Conservation (phyloP, 306 rosid genomes). For the Lathyrus sativus region DNA sequence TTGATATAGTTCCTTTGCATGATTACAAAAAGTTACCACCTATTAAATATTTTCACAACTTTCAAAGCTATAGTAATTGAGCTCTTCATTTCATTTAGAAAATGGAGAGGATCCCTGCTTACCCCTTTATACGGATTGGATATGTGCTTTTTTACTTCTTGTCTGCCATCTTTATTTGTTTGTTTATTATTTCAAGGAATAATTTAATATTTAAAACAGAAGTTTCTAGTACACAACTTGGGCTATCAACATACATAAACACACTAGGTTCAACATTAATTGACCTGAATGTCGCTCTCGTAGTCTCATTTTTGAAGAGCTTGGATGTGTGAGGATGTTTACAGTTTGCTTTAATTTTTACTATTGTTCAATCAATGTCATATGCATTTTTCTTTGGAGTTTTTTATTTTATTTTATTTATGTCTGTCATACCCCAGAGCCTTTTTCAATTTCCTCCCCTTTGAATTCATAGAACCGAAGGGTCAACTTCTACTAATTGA, state of each 20-base stretch:
- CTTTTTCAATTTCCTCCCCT: conserved; percentile 27
- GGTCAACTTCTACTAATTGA: no score
- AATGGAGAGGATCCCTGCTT: neutral
- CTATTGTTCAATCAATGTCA: conserved; percentile 14
- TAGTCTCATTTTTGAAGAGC: conserved; percentile 18
- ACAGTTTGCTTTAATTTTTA: conserved; percentile 18
- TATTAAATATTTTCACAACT: conserved; percentile 1
- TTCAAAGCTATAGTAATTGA: neutral
- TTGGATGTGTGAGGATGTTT: neutral
- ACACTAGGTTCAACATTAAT: conserved; percentile 22
- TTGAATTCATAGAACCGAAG: conserved; percentile 66
- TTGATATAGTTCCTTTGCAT: conserved; percentile 14
- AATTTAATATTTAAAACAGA: neutral
- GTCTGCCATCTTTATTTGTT: neutral
- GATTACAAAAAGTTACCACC: conserved; percentile 1
- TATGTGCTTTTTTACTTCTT: neutral
- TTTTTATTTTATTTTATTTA: conserved; percentile 31
- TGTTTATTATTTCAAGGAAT: conserved; percentile 14
- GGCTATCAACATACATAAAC: conserved; percentile 8
- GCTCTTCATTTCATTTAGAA: no score
- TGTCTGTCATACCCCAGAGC: conserved; percentile 17
- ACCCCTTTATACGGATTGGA: neutral
- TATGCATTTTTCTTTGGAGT: conserved; percentile 27
- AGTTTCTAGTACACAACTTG: conserved; percentile 23
- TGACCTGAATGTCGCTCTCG: conserved; percentile 11